phyloP scores from a whole-genome alignment of 164 flowering plant species.

The Aristolochia californica region DNA sequence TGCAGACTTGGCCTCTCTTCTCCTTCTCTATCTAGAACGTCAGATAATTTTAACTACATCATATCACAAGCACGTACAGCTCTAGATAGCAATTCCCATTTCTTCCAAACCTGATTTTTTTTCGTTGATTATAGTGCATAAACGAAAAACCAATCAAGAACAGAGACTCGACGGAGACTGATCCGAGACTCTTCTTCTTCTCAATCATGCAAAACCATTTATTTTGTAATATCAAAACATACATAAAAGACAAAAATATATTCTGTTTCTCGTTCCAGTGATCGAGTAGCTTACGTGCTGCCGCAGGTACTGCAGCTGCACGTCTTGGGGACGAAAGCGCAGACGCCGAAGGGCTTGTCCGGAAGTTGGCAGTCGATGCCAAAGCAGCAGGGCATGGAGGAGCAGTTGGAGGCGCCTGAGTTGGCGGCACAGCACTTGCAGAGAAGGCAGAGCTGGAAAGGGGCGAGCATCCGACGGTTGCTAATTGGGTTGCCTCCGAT shows the following conservation, averaged over 20 bases:
- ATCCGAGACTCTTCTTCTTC: not conserved
- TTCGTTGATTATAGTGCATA: no score
- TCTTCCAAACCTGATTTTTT: no score
- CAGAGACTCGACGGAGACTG: not conserved
- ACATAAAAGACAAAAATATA: no score
- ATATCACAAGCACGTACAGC: no score
- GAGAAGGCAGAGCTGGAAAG: not conserved
- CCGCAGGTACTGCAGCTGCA: conserved; percentile 44
- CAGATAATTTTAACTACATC: no score
- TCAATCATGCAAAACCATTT: no score
- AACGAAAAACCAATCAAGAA: not conserved
- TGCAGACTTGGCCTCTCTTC: no score
- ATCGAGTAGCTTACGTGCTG: not conserved
- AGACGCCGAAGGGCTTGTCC: conserved; percentile 46
- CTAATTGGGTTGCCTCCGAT: not conserved
- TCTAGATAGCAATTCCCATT: no score
- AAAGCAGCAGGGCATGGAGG: conserved; percentile 43
- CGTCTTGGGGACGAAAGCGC: conserved; percentile 42
- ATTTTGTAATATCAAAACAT: no score
- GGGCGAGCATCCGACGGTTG: conserved; percentile 19
- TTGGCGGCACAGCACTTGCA: conserved; percentile 2
- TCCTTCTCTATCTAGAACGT: no score
- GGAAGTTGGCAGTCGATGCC: conserved; percentile 48
- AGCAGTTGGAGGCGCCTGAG: conserved; percentile 17
- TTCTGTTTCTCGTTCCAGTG: no score